Evolutionary conservation across 768 basidiomycete species (phyloP), one percentile per base, ranked within the genome.

Genomic region (Suillus brevipes): DNA sequence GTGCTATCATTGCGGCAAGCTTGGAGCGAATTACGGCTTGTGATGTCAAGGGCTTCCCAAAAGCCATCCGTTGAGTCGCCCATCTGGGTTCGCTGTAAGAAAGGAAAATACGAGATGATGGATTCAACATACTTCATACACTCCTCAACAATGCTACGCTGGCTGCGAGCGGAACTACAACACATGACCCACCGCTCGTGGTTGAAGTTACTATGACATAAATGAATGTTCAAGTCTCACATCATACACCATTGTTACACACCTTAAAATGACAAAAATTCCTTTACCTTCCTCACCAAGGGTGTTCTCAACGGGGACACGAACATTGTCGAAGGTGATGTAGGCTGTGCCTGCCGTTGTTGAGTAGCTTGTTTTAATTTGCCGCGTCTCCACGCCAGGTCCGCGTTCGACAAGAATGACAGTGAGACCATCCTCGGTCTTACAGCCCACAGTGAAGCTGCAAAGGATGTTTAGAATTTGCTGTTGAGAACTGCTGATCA

Each of bases 171-270:
- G 31, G 85, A 87, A 38, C 85, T 80, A 70, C 91, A 92, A 73
- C 85, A 87, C 91, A 95, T 95, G 34, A 92, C 91, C 94, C 92
- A 96, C 68, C 91, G 89, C 74, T 95, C 95, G 75, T 96, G 94
- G 74, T 97, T 97, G 80, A 97, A 97, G 79, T 97, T 98, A 65
- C 91, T 84, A 80, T 77, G 56, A 6, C 25, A 37, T 36, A 14
- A 23, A 56, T 23, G 37, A 23, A 13, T 18, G 4, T n/a, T 47
- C 23, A 60, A 18, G 38, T 50, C 40, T 43, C 47, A 43, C 8
- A 40, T 28, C 18, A 40, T 2, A 36, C 16, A 55, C 2, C n/a
- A 10, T 34, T 12, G 42, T 38, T 23, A 18, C 66, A 10, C 57
- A 80, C 79, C 87, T 89, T 60, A 86, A 78, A 56, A 85, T 85